phyloP scores from a whole-genome alignment of 805 yeast species.

The Wickerhamiella dianesei region DNA sequence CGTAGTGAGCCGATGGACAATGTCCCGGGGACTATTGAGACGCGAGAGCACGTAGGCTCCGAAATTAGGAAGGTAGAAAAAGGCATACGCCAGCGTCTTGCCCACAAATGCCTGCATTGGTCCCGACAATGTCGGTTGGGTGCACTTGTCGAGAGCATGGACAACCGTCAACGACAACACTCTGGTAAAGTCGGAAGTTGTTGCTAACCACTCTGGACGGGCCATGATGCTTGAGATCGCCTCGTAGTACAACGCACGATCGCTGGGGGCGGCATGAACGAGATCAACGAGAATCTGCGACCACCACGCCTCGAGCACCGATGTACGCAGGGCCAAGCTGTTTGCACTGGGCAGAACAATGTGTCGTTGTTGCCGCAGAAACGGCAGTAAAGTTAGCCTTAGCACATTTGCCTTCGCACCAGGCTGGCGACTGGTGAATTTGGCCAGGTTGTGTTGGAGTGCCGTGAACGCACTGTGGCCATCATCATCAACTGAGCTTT shows the following conservation, averaged over 20 bases:
- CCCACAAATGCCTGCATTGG: slow-evolving; percentile 54
- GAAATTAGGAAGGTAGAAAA: slow-evolving; percentile 40
- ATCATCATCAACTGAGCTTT: neutral
- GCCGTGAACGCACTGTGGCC: slow-evolving; percentile 10
- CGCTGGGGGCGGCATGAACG: slow-evolving; percentile 23
- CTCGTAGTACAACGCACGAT: slow-evolving; percentile 29
- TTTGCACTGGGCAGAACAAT: slow-evolving; percentile 16
- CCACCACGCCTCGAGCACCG: slow-evolving; percentile 30
- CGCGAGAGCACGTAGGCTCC: slow-evolving; percentile 32
- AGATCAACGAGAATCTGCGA: slow-evolving; percentile 21
- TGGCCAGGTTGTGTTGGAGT: slow-evolving; percentile 11
- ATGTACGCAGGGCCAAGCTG: slow-evolving; percentile 15
- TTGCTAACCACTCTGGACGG: slow-evolving; percentile 28
- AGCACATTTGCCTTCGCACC: slow-evolving; percentile 24
- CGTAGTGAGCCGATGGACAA: slow-evolving; percentile 18
- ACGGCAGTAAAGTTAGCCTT: slow-evolving; percentile 32
- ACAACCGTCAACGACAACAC: slow-evolving; percentile 40
- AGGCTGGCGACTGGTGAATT: slow-evolving; percentile 11
- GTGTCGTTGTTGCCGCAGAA: slow-evolving; percentile 22
- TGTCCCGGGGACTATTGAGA: slow-evolving; percentile 20
- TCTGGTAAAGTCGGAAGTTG: slow-evolving; percentile 12
- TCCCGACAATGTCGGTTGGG: slow-evolving; percentile 39
- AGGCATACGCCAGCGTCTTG: slow-evolving; percentile 53
- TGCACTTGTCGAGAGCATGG: slow-evolving; percentile 36
- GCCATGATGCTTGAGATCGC: slow-evolving; percentile 27